Percentiles rank a stretch among this genome's conserved stretches.
Evolutionary conservation across 2,329 filamentous ascomycete genomes (phyloP).

Genomic region (Hirsutella thompsonii): DNA sequence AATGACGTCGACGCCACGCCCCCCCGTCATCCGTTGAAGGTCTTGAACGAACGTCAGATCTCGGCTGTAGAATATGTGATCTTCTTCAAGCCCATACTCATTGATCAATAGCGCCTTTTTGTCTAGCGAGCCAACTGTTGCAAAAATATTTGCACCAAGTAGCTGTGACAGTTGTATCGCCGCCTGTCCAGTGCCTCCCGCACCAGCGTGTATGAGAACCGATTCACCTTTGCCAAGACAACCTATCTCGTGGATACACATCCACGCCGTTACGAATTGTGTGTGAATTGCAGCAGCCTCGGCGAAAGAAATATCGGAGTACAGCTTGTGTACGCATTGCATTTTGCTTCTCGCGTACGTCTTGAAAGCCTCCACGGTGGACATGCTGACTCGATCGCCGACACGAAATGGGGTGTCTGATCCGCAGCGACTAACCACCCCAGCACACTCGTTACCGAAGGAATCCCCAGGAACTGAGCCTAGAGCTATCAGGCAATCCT

Average conservation of each 20-base stretch:
- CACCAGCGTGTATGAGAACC: background rate
- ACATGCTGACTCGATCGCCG: background rate
- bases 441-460: background rate
- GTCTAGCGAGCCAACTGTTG: background rate
- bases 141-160: background rate
- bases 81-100: background rate
- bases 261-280: background rate
- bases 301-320: background rate
- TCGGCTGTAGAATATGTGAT: constrained; percentile 17
- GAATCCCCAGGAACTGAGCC: background rate
- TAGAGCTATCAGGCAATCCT: background rate
- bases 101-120: background rate
- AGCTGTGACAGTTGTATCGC: background rate
- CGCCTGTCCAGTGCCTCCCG: background rate
- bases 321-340: background rate
- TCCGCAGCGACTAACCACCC: background rate
- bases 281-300: background rate
- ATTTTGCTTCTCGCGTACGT: background rate
- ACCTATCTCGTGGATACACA: background rate
- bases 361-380: background rate
- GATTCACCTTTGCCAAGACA: background rate
- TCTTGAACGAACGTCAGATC: constrained; percentile 14
- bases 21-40: constrained; percentile 12
- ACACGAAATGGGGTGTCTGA: background rate
- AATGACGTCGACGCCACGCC: constrained; percentile 16